phyloP scores from a whole-genome alignment of 1,139 yeast genomes.

The Kodamaea ohmeri region DNA sequence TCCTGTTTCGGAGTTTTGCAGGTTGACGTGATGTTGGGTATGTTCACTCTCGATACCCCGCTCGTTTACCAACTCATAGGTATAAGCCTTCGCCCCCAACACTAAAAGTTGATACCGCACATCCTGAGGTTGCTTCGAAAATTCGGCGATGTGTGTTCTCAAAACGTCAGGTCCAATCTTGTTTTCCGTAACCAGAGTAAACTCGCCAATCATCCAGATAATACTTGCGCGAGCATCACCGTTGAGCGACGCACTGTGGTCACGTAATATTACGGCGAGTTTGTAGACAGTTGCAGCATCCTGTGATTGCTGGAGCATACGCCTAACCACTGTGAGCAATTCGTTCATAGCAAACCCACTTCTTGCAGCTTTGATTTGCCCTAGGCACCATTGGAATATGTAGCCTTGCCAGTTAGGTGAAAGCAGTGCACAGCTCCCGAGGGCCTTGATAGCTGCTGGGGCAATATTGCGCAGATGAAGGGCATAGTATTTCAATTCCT shows the following conservation, averaged over 20 bases:
- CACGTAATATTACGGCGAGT: constrained; percentile 33
- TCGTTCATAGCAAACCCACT: constrained; percentile 48
- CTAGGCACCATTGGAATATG: constrained; percentile 44
- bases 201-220: constrained; percentile 90
- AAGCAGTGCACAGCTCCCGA: constrained; percentile 50
- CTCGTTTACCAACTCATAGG: constrained; percentile 43
- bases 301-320: constrained; percentile 60
- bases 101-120: constrained; percentile 73
- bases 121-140: constrained; percentile 52
- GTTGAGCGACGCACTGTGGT: constrained; percentile 27
- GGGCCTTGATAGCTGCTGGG: constrained; percentile 56
- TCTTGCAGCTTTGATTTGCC: constrained; percentile 25
- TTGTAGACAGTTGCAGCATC: constrained; percentile 36
- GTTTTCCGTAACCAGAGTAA: constrained; percentile 41
- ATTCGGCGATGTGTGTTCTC: constrained; percentile 53
- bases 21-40: too few species aligned
- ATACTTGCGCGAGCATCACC: constrained; percentile 75
- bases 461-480: constrained; percentile 28
- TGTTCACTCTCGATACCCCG: constrained; percentile 10
- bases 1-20: too few species aligned
- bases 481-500: constrained; percentile 68
- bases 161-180: constrained; percentile 74
- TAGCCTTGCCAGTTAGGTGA: constrained; percentile 35
- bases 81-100: constrained; percentile 70
- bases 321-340: constrained; percentile 65